Evolutionary conservation across 2,329 filamentous ascomycete species (phyloP).

Genomic region (Fusarium temperatum): DNA sequence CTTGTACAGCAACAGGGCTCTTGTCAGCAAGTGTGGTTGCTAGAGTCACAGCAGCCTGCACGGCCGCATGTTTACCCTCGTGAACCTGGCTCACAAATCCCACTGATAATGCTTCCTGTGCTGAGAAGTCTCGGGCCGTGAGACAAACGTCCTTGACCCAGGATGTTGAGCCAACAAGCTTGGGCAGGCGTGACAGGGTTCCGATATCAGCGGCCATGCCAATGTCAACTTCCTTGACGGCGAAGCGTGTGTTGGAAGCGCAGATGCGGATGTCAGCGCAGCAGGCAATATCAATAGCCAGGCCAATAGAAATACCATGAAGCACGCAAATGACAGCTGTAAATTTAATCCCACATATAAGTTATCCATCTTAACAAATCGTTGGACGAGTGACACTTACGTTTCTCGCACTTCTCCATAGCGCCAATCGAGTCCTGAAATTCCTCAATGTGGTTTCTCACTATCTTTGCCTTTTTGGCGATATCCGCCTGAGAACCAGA

Average conservation of each 20-base stretch:
- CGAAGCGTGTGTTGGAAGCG: constrained; percentile 66
- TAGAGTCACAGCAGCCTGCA: constrained; percentile 70
- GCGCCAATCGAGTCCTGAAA: constrained; percentile 83
- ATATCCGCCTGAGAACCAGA: constrained; percentile 58
- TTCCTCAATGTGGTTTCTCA: constrained; percentile 76
- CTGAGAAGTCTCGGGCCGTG: constrained; percentile 74
- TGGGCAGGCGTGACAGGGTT: constrained; percentile 76
- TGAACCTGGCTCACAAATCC: constrained; percentile 76
- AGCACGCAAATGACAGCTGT: constrained; percentile 82
- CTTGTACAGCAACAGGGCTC: constrained; percentile 87
- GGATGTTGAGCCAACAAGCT: constrained; percentile 73
- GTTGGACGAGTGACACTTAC: constrained; percentile 53
- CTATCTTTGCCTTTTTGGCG: constrained; percentile 68
- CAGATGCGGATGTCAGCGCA: constrained; percentile 77
- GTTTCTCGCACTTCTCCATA: constrained; percentile 90
- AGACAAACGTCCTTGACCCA: constrained; percentile 85
- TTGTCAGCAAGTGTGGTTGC: constrained; percentile 76
- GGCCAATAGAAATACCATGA: constrained; percentile 80
- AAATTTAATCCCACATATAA: constrained; percentile 19
- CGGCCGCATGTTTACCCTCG: constrained; percentile 68
- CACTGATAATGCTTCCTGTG: constrained; percentile 73
- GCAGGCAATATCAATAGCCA: constrained; percentile 78
- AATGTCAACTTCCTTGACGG: constrained; percentile 85
- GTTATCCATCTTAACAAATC: background rate
- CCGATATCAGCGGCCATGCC: constrained; percentile 83